Percentiles rank a stretch among this genome's conserved stretches.
These are phyloP conservation scores for Fomes fomentarius DNA, from an alignment of 1,284 basidiomycete genomes.

Conservation along the genomic window DNA sequence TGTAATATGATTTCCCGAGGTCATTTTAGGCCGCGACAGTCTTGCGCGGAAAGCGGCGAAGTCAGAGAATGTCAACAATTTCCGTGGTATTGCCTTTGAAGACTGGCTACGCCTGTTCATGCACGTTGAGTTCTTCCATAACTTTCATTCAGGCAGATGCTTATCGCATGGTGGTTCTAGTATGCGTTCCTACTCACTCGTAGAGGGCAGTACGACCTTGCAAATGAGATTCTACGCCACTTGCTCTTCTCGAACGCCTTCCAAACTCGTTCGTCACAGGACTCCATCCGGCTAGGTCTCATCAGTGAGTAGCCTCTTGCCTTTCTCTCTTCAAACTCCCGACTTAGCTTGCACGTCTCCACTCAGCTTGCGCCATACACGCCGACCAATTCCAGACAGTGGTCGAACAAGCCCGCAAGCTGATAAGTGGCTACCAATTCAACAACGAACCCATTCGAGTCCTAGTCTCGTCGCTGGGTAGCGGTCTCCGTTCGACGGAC, in stretches of 20 bases:
- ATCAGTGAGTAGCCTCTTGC: constrained; percentile 67
- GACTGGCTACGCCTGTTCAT: constrained; percentile 88
- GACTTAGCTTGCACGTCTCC: neutral
- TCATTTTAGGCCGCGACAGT: constrained; percentile 31
- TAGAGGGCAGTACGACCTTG: constrained; percentile 66
- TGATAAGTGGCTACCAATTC: constrained; percentile 74
- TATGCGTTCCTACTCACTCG: constrained; percentile 84
- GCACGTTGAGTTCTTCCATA: constrained; percentile 61
- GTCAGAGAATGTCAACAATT: constrained; percentile 54
- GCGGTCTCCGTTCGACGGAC: constrained; percentile 68
- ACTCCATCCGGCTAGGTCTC: constrained; percentile 71
- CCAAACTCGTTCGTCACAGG: constrained; percentile 64
- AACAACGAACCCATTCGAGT: constrained; percentile 84
- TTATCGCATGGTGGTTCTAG: constrained; percentile 42
- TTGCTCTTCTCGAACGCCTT: constrained; percentile 80
- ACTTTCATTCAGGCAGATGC: neutral
- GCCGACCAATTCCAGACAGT: constrained; percentile 59
- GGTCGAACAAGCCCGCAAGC: constrained; percentile 74
- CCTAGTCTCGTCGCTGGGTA: constrained; percentile 69
- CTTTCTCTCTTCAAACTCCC: too few species aligned
- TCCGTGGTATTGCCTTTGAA: constrained; percentile 84
- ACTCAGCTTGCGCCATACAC: constrained; percentile 70
- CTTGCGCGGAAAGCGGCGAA: constrained; percentile 36
- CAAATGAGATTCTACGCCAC: constrained; percentile 82
- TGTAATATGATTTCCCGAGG: too few species aligned